Percentiles rank a stretch among this genome's conserved stretches.
Evolutionary conservation across 1,284 basidiomycete genomes (phyloP).

Genomic region (Dichomitus squalens): DNA sequence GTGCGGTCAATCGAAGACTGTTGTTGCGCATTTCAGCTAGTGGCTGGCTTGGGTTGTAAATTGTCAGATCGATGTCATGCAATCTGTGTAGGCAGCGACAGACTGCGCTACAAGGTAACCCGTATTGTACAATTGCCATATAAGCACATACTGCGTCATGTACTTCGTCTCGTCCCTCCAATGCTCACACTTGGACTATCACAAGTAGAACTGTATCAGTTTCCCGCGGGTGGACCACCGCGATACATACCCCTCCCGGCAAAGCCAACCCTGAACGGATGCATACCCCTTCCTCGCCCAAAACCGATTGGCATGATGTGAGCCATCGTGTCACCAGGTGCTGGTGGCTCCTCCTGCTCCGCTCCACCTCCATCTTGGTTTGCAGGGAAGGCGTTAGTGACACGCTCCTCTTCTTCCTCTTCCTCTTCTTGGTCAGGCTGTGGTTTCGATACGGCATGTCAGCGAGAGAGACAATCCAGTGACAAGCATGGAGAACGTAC

Average conservation of each 20-base stretch:
- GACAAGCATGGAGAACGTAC: conserved; percentile 34
- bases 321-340: conserved; percentile 1
- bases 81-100: too few relatives aligned
- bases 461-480: not conserved
- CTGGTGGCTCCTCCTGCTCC: not conserved
- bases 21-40: too few relatives aligned
- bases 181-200: too few relatives aligned
- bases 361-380: not conserved
- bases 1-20: too few relatives aligned
- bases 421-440: conserved; percentile 20
- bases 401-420: conserved; percentile 11
- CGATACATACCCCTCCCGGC: conserved; percentile 20
- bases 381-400: conserved; percentile 16
- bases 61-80: too few relatives aligned
- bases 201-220: too few relatives aligned
- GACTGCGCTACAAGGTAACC: too few relatives aligned
- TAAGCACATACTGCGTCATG: too few relatives aligned
- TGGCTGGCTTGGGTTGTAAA: too few relatives aligned
- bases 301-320: conserved; percentile 12
- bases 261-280: conserved; percentile 20
- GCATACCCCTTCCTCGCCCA: conserved; percentile 1
- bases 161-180: too few relatives aligned
- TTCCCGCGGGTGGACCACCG: not conserved
- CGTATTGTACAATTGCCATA: too few relatives aligned
- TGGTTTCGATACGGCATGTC: not conserved